These are phyloP conservation scores for Tylopilus sp. DNA, from an alignment of 768 basidiomycete species.

Conservation along the genomic window DNA sequence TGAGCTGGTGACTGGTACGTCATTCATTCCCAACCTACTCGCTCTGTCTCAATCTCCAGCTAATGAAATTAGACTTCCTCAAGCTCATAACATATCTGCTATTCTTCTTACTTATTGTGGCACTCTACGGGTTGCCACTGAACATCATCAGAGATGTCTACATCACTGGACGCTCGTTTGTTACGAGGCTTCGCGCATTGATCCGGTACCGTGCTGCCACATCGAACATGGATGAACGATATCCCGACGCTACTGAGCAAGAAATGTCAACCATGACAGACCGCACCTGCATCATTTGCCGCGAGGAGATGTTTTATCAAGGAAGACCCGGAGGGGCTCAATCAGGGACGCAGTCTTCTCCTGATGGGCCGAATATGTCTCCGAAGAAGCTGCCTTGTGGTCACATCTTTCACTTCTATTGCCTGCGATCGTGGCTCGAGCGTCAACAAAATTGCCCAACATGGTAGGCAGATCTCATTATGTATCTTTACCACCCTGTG, in stretches of 20 bases:
- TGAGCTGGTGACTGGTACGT: slow-evolving; percentile 82
- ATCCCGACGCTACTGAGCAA: slow-evolving; percentile 86
- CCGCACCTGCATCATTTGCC: slow-evolving; percentile 94
- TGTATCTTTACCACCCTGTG: slow-evolving; percentile 1
- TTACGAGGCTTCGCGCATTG: slow-evolving; percentile 81
- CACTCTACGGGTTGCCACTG: slow-evolving; percentile 90
- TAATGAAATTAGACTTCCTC: slow-evolving; percentile 69
- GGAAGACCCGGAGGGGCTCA: slow-evolving; percentile 24
- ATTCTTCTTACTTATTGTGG: slow-evolving; percentile 93
- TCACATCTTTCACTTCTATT: slow-evolving; percentile 97
- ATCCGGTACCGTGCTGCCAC: slow-evolving; percentile 93
- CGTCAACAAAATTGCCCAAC: slow-evolving; percentile 99
- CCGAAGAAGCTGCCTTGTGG: slow-evolving; percentile 97
- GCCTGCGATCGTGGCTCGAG: slow-evolving; percentile 95
- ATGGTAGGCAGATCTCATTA: slow-evolving; percentile 57
- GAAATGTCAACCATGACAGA: slow-evolving; percentile 83
- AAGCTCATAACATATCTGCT: slow-evolving; percentile 89
- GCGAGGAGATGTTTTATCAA: slow-evolving; percentile 83
- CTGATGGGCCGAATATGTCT: slow-evolving; percentile 86
- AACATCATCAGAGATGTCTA: slow-evolving; percentile 98
- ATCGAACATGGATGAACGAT: slow-evolving; percentile 92
- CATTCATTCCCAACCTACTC: not conserved
- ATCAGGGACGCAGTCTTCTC: slow-evolving; percentile 19
- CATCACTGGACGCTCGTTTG: slow-evolving; percentile 90
- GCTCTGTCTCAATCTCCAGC: slow-evolving; percentile 5